Conservation (phyloP, 805 yeast species). For the Metschnikowia similis region DNA sequence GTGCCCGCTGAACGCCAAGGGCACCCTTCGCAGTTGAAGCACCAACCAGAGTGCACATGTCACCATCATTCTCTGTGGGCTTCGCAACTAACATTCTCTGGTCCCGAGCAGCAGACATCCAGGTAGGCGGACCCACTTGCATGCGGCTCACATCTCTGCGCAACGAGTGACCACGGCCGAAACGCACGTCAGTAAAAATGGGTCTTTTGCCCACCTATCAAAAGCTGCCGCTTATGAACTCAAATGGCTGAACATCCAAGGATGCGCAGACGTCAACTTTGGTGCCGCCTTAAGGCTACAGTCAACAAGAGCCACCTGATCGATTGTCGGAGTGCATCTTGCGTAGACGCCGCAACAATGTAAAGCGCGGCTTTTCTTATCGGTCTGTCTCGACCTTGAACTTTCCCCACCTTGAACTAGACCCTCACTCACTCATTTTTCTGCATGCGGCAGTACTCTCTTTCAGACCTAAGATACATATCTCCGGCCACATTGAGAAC, state of each 20-base stretch:
- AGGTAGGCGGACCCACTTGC: background rate
- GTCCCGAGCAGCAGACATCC: no score
- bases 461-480: constrained; percentile 43
- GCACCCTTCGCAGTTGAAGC: no score
- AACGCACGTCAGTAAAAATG: background rate
- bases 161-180: background rate
- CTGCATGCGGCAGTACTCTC: constrained; percentile 12
- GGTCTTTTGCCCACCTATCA: no score
- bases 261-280: no score
- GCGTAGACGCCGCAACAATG: background rate
- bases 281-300: background rate
- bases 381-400: background rate
- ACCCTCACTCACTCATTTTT: background rate
- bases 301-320: background rate
- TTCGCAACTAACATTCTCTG: no score
- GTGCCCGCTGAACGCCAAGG: background rate
- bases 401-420: background rate
- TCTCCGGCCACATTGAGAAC: constrained; percentile 41
- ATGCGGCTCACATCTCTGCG: background rate
- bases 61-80: no score
- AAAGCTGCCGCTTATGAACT: no score
- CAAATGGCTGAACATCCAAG: no score
- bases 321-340: background rate
- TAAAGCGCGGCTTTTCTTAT: background rate
- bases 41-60: background rate